phyloP scores from a whole-genome alignment of 139 green algal species.

The Coelastrella sp. region DNA sequence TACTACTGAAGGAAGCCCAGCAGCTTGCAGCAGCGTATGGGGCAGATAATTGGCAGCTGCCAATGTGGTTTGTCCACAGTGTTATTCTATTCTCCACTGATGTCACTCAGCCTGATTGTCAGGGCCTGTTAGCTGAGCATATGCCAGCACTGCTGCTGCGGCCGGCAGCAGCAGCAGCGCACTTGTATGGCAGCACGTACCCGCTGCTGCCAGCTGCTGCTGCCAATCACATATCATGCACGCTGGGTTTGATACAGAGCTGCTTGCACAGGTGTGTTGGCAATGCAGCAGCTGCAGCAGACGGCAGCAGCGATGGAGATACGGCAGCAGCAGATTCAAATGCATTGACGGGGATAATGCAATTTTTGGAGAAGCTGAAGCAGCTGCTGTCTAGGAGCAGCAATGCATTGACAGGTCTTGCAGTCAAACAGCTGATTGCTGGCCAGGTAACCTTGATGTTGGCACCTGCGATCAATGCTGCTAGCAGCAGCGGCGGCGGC shows the following conservation, averaged over 20 bases:
- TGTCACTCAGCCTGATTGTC: not conserved
- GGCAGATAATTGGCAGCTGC: constrained; percentile 33
- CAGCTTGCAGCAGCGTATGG: constrained; percentile 36
- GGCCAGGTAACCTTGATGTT: constrained; percentile 23
- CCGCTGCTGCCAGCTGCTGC: constrained; percentile 30
- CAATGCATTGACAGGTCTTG: constrained; percentile 20
- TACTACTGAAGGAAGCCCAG: constrained; percentile 22
- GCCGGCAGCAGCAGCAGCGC: constrained; percentile 21
- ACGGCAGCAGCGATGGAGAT: constrained; percentile 2
- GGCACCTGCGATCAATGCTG: constrained; percentile 3
- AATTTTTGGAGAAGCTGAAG: not conserved
- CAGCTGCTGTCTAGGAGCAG: constrained; percentile 40
- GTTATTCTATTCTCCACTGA: constrained; percentile 24
- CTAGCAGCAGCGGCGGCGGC: not conserved
- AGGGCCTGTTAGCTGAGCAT: not conserved
- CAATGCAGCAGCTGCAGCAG: not conserved
- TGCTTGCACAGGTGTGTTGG: too few species aligned
- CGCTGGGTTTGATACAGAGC: constrained; percentile 18
- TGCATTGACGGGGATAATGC: not conserved
- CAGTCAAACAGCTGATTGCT: constrained; percentile 13
- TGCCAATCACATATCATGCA: not conserved
- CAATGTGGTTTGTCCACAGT: constrained; percentile 32
- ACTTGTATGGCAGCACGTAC: constrained; percentile 35
- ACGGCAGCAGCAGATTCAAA: too few species aligned
- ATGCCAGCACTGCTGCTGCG: not conserved